Base-by-base conservation (phyloP, 2,329 filamentous ascomycete genomes). In the Colletotrichum tanaceti region DNA sequence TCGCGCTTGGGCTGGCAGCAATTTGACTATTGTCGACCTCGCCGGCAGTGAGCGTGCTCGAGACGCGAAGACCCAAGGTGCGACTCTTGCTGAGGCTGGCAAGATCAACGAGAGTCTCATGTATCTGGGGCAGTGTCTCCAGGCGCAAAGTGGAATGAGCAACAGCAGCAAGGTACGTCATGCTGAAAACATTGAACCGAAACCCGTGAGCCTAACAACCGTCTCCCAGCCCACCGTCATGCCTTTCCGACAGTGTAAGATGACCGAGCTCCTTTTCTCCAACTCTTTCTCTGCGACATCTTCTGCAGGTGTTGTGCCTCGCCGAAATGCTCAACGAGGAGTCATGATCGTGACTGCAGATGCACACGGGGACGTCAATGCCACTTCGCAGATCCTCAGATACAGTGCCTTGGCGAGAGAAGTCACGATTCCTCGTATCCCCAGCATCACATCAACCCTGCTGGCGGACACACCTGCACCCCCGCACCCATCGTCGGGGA, bases 21-120 rank as follows among this genome's bases (percentile, higher is more conserved):
- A 90, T 1, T 83, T 98, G 38, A 97, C 93, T 0, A 91, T 98
- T 71, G 95, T 97, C 53, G 95, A 98, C 78, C 83, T 98, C 59
- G 95, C 95, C 20, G 95, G 94, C 16, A 98, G 96, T 70, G 96
- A 99, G 80, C 90, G 96, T 69, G 95, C 95, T 18, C 88, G 94
- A 69, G 94, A 96, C 71, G 94, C 96, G 32, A 98, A 98, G 84
- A 98, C 96, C 0, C 92, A 94, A 0, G 96, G 96, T 14, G 90
- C 93, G 4, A 98, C 95, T 0, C 86, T 99, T 16, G 95, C 92
- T 0, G 96, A 99, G 81, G 96, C 95, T 43, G 96, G 96, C 61
- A 98, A 98, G 81, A 99, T 99, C 78, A 99, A 99, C 76, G 94
- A 98, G 79, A 97, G 93, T 76, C 83, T 99, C 76, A 99, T 99